Conservation (phyloP, 1,284 basidiomycete species). For the Sanghuangporus weigelae region DNA sequence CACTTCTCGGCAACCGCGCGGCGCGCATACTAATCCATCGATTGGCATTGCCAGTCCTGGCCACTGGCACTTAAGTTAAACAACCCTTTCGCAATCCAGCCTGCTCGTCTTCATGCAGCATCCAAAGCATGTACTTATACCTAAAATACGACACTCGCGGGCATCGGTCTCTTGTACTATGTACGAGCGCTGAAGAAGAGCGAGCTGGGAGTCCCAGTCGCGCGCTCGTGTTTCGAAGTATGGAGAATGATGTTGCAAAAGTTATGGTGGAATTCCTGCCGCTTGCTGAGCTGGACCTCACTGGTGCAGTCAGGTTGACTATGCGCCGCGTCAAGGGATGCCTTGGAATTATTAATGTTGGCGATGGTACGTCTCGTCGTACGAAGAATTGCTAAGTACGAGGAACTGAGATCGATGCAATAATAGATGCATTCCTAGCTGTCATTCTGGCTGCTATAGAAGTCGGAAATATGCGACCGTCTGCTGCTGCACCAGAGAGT, state of each 20-base stretch:
- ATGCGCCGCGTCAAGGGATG: constrained; percentile 74
- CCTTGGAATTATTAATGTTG: constrained; percentile 69
- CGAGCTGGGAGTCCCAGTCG: constrained; percentile 49
- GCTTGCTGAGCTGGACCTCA: constrained; percentile 65
- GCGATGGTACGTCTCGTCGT: constrained; percentile 46
- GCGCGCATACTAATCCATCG: not conserved
- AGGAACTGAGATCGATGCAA: not conserved
- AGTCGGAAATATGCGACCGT: constrained; percentile 72
- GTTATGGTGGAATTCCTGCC: constrained; percentile 81
- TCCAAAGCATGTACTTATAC: constrained; percentile 56
- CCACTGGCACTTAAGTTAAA: not conserved
- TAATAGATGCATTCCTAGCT: constrained; percentile 72
- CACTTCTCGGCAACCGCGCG: not conserved
- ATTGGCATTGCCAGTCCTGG: not conserved
- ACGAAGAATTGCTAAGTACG: not conserved
- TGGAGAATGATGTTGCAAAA: constrained; percentile 50
- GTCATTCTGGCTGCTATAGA: constrained; percentile 72
- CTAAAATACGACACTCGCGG: constrained; percentile 48
- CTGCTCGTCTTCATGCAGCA: not conserved
- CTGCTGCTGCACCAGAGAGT: constrained; percentile 48
- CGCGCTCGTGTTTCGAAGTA: constrained; percentile 66
- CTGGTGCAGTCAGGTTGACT: constrained; percentile 55
- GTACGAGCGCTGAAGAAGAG: constrained; percentile 64
- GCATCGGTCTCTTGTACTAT: constrained; percentile 58
- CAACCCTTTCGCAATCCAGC: not conserved